Conservation (phyloP, 2,329 filamentous ascomycete species). For the Waltergamsia citrina region DNA sequence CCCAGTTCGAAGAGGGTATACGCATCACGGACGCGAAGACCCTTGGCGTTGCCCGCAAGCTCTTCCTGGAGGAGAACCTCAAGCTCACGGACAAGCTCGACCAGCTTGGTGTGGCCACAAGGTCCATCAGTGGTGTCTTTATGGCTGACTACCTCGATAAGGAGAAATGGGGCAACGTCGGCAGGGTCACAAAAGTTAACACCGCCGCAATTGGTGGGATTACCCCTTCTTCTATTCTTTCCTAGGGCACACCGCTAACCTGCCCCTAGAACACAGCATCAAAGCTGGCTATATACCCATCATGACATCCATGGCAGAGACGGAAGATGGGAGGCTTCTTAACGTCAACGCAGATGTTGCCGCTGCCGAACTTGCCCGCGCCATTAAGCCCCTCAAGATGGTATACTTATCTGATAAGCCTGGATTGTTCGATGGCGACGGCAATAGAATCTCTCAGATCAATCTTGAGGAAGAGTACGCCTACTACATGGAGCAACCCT, state of each 20-base stretch:
- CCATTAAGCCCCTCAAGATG: conserved; percentile 89
- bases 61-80: conserved; percentile 93
- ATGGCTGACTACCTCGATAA: conserved; percentile 91
- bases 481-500: conserved; percentile 82
- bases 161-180: conserved; percentile 91
- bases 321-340: conserved; percentile 78
- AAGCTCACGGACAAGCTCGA: conserved; percentile 86
- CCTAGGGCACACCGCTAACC: too few species aligned
- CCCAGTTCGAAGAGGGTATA: conserved; percentile 93
- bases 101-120: conserved; percentile 77
- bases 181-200: conserved; percentile 90
- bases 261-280: too few species aligned
- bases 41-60: conserved; percentile 76
- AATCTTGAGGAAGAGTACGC: conserved; percentile 97
- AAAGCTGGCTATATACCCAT: conserved; percentile 87
- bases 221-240: too few species aligned
- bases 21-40: conserved; percentile 94
- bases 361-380: conserved; percentile 81
- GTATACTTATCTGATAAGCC: conserved; percentile 99
- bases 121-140: conserved; percentile 87
- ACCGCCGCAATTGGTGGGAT: conserved; percentile 83
- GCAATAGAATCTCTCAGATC: conserved; percentile 92
- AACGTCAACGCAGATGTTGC: conserved; percentile 98
- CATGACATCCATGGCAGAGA: conserved; percentile 93
- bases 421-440: conserved; percentile 85